A percentile compares a stretch with the other conserved stretches of the same genome.
phyloP scores from a whole-genome alignment of 352 stramenopile genomes.

The Pythium pectinolyticum region DNA sequence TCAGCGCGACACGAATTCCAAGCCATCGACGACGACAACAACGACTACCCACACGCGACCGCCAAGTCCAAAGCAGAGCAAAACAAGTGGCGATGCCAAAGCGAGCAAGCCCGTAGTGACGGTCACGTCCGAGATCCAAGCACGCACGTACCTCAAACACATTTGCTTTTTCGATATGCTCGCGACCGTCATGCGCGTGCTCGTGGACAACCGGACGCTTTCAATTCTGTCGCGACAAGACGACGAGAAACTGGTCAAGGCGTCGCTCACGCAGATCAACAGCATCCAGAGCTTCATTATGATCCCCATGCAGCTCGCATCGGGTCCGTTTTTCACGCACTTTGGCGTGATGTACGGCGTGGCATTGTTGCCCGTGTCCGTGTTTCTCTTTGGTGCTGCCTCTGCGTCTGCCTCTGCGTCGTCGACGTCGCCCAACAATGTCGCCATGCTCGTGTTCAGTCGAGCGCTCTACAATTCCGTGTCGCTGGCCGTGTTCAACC shows the following conservation, averaged over 20 bases:
- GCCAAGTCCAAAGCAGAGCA: constrained; percentile 13
- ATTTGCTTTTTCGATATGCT: constrained; percentile 89
- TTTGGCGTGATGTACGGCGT: constrained; percentile 89
- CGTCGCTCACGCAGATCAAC: constrained; percentile 75
- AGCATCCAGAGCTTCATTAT: constrained; percentile 85
- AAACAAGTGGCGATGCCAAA: neutral
- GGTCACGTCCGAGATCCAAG: constrained; percentile 65
- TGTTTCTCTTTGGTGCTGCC: constrained; percentile 65
- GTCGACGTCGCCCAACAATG: constrained; percentile 33
- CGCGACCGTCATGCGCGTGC: constrained; percentile 72
- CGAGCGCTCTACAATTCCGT: constrained; percentile 80
- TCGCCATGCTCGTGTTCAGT: constrained; percentile 58
- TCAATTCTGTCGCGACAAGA: constrained; percentile 68
- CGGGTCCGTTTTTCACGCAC: constrained; percentile 77
- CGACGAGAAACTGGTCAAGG: constrained; percentile 64
- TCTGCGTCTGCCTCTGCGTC: constrained; percentile 63
- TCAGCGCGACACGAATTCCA: too few relatives aligned
- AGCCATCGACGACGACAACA: neutral
- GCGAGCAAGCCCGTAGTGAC: constrained; percentile 11
- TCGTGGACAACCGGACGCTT: constrained; percentile 82
- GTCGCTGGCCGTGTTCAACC: constrained; percentile 82
- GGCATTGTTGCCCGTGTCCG: constrained; percentile 57
- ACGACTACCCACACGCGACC: constrained; percentile 1
- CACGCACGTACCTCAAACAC: constrained; percentile 77
- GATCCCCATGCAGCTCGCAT: constrained; percentile 82